Evolutionary conservation across 192 early-diverging fungal species (phyloP).

Genomic region (Borealophlyctis nickersoniae): DNA sequence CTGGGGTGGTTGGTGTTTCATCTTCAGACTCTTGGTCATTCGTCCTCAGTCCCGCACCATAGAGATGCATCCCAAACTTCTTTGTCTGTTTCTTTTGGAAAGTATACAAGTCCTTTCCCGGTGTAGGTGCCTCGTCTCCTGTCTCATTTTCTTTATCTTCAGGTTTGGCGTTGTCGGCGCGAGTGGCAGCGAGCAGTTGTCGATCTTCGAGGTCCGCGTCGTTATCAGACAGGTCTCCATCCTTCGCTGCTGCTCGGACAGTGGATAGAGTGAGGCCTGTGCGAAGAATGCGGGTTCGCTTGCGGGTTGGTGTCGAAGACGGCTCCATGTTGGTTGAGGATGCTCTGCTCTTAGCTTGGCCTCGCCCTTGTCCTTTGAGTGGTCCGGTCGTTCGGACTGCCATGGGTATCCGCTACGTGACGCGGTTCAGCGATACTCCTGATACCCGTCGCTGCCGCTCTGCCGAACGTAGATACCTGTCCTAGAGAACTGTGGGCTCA

Average conservation of each 20-base stretch:
- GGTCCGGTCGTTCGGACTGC: too few species aligned
- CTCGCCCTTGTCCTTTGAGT: too few species aligned
- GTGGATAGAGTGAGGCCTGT: slow-evolving; percentile 16
- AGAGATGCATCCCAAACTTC: background rate
- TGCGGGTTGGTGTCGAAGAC: too few species aligned
- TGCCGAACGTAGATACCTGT: too few species aligned
- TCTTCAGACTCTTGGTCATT: slow-evolving; percentile 12
- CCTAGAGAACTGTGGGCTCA: too few species aligned
- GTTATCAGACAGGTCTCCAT: background rate
- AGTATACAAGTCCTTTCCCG: slow-evolving; percentile 24
- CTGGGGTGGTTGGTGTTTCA: background rate
- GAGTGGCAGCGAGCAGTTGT: background rate
- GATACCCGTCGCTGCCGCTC: too few species aligned
- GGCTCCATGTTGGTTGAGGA: too few species aligned
- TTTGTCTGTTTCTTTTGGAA: slow-evolving; percentile 13
- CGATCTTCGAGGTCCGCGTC: slow-evolving; percentile 7
- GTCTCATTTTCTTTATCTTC: slow-evolving; percentile 15
- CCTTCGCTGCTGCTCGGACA: background rate
- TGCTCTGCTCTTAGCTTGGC: too few species aligned
- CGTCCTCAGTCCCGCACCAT: background rate
- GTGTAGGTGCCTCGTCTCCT: slow-evolving; percentile 1
- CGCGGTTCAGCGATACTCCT: too few species aligned
- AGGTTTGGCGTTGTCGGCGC: background rate
- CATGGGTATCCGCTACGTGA: too few species aligned
- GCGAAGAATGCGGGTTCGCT: too few species aligned